phyloP scores from a whole-genome alignment of 306 rosid genomes.

The Mimosa bimucronata region DNA sequence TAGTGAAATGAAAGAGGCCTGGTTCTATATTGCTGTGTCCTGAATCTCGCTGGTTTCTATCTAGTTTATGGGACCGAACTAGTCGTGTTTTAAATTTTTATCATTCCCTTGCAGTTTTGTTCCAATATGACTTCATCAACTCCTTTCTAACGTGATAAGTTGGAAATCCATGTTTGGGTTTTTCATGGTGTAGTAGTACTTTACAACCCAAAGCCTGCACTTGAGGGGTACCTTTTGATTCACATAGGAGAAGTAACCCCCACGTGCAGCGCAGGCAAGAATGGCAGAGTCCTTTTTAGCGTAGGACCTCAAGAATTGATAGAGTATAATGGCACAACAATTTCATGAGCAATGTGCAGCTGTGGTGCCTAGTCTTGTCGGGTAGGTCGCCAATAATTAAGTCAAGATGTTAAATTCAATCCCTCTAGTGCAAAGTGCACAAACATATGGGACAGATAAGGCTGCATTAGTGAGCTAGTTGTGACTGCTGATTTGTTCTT shows the following conservation, averaged over 20 bases:
- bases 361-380: constrained; percentile 33
- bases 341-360: constrained; percentile 19
- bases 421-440: constrained; percentile 12
- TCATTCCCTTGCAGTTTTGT: not conserved
- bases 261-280: constrained; percentile 42
- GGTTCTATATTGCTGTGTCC: constrained; percentile 4
- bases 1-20: not conserved
- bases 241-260: constrained; percentile 24
- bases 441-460: constrained; percentile 23
- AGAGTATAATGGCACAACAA: constrained; percentile 30
- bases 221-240: constrained; percentile 27
- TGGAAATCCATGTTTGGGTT: constrained; percentile 11
- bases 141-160: constrained; percentile 1
- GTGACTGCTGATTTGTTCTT: constrained; percentile 8
- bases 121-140: constrained; percentile 1
- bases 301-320: constrained; percentile 35
- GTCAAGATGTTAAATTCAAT: constrained; percentile 4
- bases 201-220: constrained; percentile 16
- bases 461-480: constrained; percentile 6
- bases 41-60: not conserved
- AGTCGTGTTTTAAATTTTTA: not conserved
- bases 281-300: constrained; percentile 21
- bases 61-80: not conserved
- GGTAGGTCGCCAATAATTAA: constrained; percentile 31
- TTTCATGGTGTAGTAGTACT: constrained; percentile 13